Percentiles rank a stretch among this genome's conserved stretches.
Conservation (phyloP, 495 filamentous ascomycete genomes). For the Neurospora pannonica region DNA sequence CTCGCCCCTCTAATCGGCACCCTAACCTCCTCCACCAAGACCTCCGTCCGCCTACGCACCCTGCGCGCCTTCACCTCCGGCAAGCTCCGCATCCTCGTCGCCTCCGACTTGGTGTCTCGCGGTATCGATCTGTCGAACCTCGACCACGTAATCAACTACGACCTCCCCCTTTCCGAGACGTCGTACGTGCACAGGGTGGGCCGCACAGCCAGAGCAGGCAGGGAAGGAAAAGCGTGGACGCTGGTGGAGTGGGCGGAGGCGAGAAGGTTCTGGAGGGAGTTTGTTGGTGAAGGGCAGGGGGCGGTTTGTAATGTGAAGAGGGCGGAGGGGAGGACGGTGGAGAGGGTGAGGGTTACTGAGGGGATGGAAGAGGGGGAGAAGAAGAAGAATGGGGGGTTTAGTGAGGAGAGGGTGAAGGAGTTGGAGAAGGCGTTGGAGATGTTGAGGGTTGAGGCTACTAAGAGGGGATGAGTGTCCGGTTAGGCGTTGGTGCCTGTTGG, state of each 20-base stretch:
- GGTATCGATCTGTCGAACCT: constrained; percentile 80
- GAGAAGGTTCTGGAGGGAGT: constrained; percentile 76
- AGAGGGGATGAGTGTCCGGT: constrained; percentile 5
- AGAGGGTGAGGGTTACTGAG: constrained; percentile 14
- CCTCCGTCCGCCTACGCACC: constrained; percentile 48
- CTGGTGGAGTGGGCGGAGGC: constrained; percentile 69
- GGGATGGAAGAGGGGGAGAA: constrained; percentile 28
- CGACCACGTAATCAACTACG: constrained; percentile 87
- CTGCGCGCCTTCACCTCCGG: constrained; percentile 53
- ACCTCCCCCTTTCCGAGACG: constrained; percentile 68
- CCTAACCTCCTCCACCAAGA: constrained; percentile 65
- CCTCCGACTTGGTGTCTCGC: constrained; percentile 84
- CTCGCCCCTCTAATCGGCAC: constrained; percentile 50
- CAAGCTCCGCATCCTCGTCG: constrained; percentile 65
- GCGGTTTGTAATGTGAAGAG: constrained; percentile 13
- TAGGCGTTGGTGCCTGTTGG: background rate
- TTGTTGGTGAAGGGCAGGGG: constrained; percentile 42
- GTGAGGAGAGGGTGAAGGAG: constrained; percentile 40
- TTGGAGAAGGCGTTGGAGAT: constrained; percentile 51
- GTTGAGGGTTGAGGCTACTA: constrained; percentile 37
- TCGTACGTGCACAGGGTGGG: constrained; percentile 91
- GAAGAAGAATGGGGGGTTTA: constrained; percentile 24
- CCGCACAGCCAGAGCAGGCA: constrained; percentile 77
- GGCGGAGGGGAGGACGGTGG: constrained; percentile 11
- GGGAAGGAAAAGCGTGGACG: constrained; percentile 70